Conservation (phyloP, 2,329 filamentous ascomycete species). For the Botrytis hyacinthi region DNA sequence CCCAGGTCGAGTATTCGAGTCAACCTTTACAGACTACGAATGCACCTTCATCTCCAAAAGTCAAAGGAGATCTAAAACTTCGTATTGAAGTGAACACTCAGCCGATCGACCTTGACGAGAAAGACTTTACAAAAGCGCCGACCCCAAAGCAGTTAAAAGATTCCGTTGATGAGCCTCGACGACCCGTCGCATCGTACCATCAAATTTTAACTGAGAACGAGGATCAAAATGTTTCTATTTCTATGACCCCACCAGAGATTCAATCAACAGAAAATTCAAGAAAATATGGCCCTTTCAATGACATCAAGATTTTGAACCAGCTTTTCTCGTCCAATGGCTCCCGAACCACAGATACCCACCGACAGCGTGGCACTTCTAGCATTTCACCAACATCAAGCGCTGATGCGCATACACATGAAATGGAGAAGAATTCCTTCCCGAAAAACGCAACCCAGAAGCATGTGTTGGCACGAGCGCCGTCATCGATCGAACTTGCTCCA, state of each 20-base stretch:
- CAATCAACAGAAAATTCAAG: neutral
- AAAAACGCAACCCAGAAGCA: neutral
- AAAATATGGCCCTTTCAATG: slow-evolving; percentile 1
- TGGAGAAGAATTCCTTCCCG: too few species aligned
- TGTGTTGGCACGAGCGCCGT: neutral
- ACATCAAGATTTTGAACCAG: neutral
- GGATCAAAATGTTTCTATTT: neutral
- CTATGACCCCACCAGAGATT: neutral
- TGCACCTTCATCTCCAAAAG: neutral
- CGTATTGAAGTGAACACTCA: neutral
- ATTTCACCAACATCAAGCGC: slow-evolving; percentile 4
- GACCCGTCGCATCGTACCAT: neutral
- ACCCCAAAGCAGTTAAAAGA: neutral
- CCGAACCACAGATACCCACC: neutral
- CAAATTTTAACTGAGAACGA: neutral
- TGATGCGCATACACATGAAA: neutral
- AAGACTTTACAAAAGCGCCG: neutral
- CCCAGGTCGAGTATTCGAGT: neutral
- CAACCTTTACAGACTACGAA: neutral
- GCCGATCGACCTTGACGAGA: neutral
- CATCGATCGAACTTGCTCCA: neutral
- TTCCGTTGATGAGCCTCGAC: neutral
- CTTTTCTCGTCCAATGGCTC: slow-evolving; percentile 3
- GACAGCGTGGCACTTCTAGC: neutral
- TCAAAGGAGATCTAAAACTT: neutral